Conservation (phyloP, 768 basidiomycete genomes). For the Macrolepiota dolichaula region DNA sequence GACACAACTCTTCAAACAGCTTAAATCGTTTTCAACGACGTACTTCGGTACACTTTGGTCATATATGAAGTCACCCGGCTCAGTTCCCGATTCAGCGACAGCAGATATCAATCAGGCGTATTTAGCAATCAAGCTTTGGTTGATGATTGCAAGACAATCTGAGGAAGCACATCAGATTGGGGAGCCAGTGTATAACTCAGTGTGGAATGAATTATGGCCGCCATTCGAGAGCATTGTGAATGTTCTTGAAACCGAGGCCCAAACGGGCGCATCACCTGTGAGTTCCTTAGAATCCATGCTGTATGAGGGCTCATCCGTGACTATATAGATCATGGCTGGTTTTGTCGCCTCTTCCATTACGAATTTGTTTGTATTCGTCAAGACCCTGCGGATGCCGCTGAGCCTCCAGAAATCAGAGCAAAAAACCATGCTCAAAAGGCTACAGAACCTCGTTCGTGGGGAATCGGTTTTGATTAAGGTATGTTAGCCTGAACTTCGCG, state of each 20-base stretch:
- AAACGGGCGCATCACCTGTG: slow-evolving; percentile 38
- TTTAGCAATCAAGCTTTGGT: slow-evolving; percentile 68
- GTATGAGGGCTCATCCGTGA: background rate
- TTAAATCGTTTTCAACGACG: slow-evolving; percentile 44
- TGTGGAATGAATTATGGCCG: slow-evolving; percentile 81
- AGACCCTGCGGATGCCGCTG: slow-evolving; percentile 49
- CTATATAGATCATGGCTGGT: slow-evolving; percentile 46
- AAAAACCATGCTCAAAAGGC: slow-evolving; percentile 43
- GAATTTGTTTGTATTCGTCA: slow-evolving; percentile 63
- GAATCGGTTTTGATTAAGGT: slow-evolving; percentile 55
- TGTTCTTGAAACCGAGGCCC: slow-evolving; percentile 46
- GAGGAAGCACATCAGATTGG: slow-evolving; percentile 18
- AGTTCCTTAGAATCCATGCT: slow-evolving; percentile 13
- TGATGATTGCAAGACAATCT: slow-evolving; percentile 48
- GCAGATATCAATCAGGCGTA: slow-evolving; percentile 68
- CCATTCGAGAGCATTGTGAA: slow-evolving; percentile 55
- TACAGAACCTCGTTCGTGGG: slow-evolving; percentile 42
- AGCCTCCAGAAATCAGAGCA: slow-evolving; percentile 53
- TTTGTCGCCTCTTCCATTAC: slow-evolving; percentile 59
- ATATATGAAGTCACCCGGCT: slow-evolving; percentile 33
- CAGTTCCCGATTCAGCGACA: slow-evolving; percentile 40
- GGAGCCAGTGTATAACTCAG: slow-evolving; percentile 27
- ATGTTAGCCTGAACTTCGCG: slow-evolving; percentile 4
- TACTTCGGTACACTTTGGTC: slow-evolving; percentile 45
- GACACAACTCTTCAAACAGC: slow-evolving; percentile 43